These are phyloP conservation scores for Barnettozyma populi DNA, from an alignment of 805 yeast species.

Conservation along the genomic window DNA sequence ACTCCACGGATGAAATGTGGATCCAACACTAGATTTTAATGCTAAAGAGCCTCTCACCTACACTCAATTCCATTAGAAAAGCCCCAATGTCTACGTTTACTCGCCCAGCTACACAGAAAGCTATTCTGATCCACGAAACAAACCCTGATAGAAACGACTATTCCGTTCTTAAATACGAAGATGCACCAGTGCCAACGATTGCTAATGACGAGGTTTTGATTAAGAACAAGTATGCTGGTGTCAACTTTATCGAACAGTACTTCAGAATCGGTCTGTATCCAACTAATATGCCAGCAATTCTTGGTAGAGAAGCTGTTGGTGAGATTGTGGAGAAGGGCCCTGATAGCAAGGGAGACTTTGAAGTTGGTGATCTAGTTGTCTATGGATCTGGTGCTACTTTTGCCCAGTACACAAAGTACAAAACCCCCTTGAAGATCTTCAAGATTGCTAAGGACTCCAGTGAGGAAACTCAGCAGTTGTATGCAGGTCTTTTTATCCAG, in stretches of 20 bases:
- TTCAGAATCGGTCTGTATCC: constrained; percentile 79
- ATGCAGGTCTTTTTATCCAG: constrained; percentile 61
- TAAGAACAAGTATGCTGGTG: constrained; percentile 71
- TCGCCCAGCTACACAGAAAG: constrained; percentile 57
- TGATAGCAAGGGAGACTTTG: constrained; percentile 41
- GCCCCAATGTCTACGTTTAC: constrained; percentile 17
- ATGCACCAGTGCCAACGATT: constrained; percentile 55
- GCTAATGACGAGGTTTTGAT: constrained; percentile 55
- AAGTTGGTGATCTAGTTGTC: constrained; percentile 69
- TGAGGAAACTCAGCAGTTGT: constrained; percentile 46
- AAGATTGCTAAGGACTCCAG: constrained; percentile 44
- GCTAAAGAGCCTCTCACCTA: background rate
- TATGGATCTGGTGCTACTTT: constrained; percentile 50
- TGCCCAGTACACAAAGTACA: constrained; percentile 64
- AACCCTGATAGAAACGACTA: constrained; percentile 41
- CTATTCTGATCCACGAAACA: constrained; percentile 43
- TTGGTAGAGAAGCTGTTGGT: constrained; percentile 77
- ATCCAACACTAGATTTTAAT: no score
- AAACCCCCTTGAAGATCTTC: constrained; percentile 31
- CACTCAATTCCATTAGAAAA: background rate
- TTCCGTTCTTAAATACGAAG: constrained; percentile 45
- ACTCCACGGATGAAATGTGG: no score
- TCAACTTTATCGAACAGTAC: constrained; percentile 79
- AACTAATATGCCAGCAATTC: constrained; percentile 47
- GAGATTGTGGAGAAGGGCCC: constrained; percentile 59